phyloP scores from a whole-genome alignment of 768 basidiomycete species.

The Tricholoma sp. region DNA sequence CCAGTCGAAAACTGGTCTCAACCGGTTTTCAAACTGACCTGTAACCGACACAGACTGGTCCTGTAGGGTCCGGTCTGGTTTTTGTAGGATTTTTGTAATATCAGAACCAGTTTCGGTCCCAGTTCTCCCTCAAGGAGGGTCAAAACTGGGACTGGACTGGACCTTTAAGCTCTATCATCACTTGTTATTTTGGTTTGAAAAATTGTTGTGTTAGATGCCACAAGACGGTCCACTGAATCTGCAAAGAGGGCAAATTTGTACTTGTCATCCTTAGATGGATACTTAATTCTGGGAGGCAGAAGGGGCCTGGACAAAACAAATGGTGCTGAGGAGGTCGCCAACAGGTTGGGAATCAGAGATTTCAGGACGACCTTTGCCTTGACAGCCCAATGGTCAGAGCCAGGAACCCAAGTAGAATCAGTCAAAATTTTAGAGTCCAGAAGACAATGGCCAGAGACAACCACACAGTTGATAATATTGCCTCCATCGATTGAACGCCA shows the following conservation, averaged over 20 bases:
- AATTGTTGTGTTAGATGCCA: neutral
- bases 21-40: too few relatives aligned
- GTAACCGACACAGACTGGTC: too few relatives aligned
- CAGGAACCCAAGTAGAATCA: slow-evolving; percentile 2
- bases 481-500: slow-evolving; percentile 5
- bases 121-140: too few relatives aligned
- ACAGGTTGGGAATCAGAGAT: neutral
- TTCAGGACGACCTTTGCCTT: neutral
- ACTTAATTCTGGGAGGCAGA: slow-evolving; percentile 3
- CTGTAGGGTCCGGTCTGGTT: too few relatives aligned
- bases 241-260: neutral
- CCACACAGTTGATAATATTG: slow-evolving; percentile 19
- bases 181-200: neutral
- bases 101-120: too few relatives aligned
- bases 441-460: slow-evolving; percentile 3
- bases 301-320: neutral
- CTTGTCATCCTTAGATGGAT: slow-evolving; percentile 2
- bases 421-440: slow-evolving; percentile 3
- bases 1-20: too few relatives aligned
- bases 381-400: slow-evolving; percentile 1
- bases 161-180: too few relatives aligned
- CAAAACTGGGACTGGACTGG: too few relatives aligned
- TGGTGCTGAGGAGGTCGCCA: neutral
- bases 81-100: too few relatives aligned
- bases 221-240: neutral